Percentiles rank a stretch among this genome's conserved stretches.
Evolutionary conservation across 2,329 filamentous ascomycete species (phyloP).

Genomic region (Fusarium begoniae): DNA sequence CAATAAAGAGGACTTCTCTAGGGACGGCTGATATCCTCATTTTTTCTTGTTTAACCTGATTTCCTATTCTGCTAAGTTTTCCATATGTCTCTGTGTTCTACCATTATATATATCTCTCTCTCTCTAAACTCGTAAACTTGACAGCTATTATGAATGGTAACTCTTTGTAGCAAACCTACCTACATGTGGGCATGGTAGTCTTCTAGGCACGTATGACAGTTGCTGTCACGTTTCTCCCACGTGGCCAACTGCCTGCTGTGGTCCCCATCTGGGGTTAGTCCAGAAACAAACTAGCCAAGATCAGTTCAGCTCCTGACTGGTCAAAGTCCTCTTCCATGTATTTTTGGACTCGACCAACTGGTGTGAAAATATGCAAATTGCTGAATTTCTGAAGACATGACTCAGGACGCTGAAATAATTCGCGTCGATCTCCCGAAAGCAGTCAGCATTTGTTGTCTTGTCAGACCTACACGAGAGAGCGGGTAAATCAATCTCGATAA

Average conservation of each 20-base stretch:
- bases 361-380: not conserved
- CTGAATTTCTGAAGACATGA: slow-evolving; percentile 26
- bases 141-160: not conserved
- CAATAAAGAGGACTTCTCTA: not conserved
- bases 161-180: not conserved
- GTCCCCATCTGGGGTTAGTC: slow-evolving; percentile 8
- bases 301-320: not conserved
- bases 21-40: not conserved
- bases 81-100: not conserved
- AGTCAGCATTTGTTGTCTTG: slow-evolving; percentile 14
- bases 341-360: not conserved
- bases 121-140: not conserved
- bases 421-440: slow-evolving; percentile 41
- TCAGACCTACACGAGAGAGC: not conserved
- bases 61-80: not conserved
- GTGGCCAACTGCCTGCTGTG: slow-evolving; percentile 32
- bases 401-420: slow-evolving; percentile 35
- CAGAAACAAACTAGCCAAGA: slow-evolving; percentile 9
- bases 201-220: not conserved
- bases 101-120: not conserved
- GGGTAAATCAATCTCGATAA: not conserved
- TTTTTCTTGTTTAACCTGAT: not conserved
- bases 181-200: not conserved
- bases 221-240: slow-evolving; percentile 38
- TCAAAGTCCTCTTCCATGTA: slow-evolving; percentile 3